Evolutionary conservation across 2,329 filamentous ascomycete species (phyloP), one percentile per base, ranked within the genome.

Genomic region (Alternaria ethzedia): DNA sequence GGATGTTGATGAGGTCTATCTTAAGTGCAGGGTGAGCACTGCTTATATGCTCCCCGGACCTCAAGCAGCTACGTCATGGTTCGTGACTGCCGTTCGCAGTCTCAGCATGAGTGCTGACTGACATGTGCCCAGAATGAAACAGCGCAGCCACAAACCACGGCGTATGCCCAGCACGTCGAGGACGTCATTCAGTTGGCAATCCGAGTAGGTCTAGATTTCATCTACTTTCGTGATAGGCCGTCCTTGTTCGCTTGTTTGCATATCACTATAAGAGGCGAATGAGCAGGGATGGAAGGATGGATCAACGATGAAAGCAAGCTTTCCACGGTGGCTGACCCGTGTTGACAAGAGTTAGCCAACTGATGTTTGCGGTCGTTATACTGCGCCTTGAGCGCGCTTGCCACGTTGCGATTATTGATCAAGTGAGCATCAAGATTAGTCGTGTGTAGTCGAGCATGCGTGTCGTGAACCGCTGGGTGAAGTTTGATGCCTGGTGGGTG

Each of bases 31-130:
- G 55, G 51, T 15, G 43, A 43, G 11, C 32, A 26, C 46, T 63
- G 59, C 67, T 75, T 77, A 75, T 74, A 70, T 74, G 65, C 52
- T 57, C 17, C 45, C 49, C 41, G 28, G 20, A 9, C 55, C 46
- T 30, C 17, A 36, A 4, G 30, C 32, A 59, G 43, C 62, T 75
- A 76, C 73, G 73, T 77, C 74, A 76, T 75, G 43, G 17, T 25
- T 52, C 30, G 54, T 49, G 28, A 47, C 58, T 66, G 51, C 62
- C 56, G 36, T 59, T 57, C 59, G 54, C 41, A 21, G 30, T 57
- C 52, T 54, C 49, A 54, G 58, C 54, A 63, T 61, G 54, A 64
- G 59, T 47, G 47, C 54, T 59, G 61, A 46, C 54, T 61, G 57
- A 49, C 59, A 65, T 54, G 32, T 57, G 60, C 54, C 44, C 54